These are phyloP conservation scores for Cutaneotrichosporon daszewskae DNA, from an alignment of 1,284 basidiomycete species.

Conservation along the genomic window DNA sequence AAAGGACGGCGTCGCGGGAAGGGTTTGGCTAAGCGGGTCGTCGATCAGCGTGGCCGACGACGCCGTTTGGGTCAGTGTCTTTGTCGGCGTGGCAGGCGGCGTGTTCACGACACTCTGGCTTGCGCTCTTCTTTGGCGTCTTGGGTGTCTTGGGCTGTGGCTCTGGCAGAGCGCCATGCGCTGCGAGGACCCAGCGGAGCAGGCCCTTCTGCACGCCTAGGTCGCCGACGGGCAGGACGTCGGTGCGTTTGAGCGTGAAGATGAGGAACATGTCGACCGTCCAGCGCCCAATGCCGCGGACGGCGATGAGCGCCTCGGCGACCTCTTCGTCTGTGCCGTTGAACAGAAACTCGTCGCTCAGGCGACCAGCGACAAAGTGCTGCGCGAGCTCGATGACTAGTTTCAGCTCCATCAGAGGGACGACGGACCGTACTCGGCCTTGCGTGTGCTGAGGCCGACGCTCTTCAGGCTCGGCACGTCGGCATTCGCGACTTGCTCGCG, in stretches of 20 bases:
- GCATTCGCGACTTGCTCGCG: slow-evolving; percentile 61
- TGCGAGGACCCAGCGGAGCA: slow-evolving; percentile 67
- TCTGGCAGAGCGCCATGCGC: slow-evolving; percentile 51
- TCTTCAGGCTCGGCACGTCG: slow-evolving; percentile 57
- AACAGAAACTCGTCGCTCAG: slow-evolving; percentile 66
- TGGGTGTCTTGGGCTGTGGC: slow-evolving; percentile 39
- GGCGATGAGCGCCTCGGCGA: slow-evolving; percentile 66
- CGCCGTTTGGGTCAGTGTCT: background rate
- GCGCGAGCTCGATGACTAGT: slow-evolving; percentile 68
- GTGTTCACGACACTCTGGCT: slow-evolving; percentile 11
- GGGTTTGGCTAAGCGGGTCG: background rate
- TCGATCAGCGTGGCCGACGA: background rate
- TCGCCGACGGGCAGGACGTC: slow-evolving; percentile 79
- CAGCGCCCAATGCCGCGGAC: slow-evolving; percentile 70
- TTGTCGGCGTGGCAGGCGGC: slow-evolving; percentile 1
- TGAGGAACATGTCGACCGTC: slow-evolving; percentile 79
- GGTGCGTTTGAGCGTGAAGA: slow-evolving; percentile 74
- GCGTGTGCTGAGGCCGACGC: slow-evolving; percentile 67
- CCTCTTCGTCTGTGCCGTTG: slow-evolving; percentile 65
- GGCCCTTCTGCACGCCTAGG: slow-evolving; percentile 71
- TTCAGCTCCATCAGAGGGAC: background rate
- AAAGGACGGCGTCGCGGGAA: background rate
- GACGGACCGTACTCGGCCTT: slow-evolving; percentile 77
- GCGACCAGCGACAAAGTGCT: slow-evolving; percentile 68
- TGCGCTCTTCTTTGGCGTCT: slow-evolving; percentile 41